Conservation (phyloP, 2,329 filamentous ascomycete species). For the Fusarium verticillioides region DNA sequence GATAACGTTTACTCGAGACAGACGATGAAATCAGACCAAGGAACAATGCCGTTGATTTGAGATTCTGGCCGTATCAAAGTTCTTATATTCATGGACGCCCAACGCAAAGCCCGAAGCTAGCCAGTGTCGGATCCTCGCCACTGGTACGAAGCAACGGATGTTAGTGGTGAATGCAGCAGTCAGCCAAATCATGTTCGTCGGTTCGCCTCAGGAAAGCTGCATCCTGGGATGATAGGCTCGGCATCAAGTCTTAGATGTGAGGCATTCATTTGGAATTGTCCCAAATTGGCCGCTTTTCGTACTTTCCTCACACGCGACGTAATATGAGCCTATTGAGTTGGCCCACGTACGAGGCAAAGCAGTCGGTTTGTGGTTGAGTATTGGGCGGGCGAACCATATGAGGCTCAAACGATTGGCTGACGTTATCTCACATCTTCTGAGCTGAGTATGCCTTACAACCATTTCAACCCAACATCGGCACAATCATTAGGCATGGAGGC, state of each 20-base stretch:
- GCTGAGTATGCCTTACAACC: constrained; percentile 2
- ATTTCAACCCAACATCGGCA: constrained; percentile 18
- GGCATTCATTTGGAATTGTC: neutral
- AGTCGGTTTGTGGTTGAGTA: constrained; percentile 17
- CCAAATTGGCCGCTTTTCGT: neutral
- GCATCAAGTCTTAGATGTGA: neutral
- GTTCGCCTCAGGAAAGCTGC: neutral
- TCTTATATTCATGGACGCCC: constrained; percentile 21
- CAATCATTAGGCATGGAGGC: constrained; percentile 27
- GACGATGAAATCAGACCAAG: neutral
- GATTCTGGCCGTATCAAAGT: neutral
- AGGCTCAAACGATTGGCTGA: constrained; percentile 34
- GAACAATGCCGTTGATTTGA: neutral
- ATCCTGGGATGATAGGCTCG: neutral
- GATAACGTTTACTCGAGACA: neutral
- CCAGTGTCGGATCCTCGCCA: neutral
- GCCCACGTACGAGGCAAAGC: constrained; percentile 17
- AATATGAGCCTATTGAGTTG: neutral
- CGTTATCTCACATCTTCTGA: constrained; percentile 5
- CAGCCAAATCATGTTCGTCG: neutral
- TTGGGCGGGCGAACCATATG: constrained; percentile 25
- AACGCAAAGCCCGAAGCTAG: constrained; percentile 9
- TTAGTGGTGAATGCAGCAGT: neutral
- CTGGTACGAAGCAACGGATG: neutral
- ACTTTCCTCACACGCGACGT: neutral